Evolutionary conservation across 768 basidiomycete genomes (phyloP).

Genomic region (Russula brevipes): DNA sequence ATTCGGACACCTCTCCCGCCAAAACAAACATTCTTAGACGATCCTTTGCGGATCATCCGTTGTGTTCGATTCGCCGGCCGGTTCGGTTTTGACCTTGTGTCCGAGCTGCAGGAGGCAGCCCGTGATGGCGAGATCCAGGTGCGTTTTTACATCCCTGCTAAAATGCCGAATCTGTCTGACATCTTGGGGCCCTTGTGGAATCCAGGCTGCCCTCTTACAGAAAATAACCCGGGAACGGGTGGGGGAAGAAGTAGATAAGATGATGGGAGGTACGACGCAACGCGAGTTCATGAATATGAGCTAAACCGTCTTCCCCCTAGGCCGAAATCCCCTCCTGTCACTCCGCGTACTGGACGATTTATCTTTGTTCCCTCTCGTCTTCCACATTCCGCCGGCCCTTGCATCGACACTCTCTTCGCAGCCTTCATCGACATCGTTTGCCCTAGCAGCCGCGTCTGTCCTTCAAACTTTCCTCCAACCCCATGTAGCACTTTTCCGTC

Average conservation of each 20-base stretch:
- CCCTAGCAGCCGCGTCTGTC: constrained; percentile 54
- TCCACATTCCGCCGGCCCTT: constrained; percentile 49
- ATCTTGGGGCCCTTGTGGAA: background rate
- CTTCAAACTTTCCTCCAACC: constrained; percentile 46
- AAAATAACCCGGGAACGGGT: constrained; percentile 91
- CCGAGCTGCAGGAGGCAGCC: constrained; percentile 59
- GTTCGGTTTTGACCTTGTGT: constrained; percentile 75
- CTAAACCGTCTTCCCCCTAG: constrained; percentile 42
- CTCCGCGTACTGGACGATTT: constrained; percentile 72
- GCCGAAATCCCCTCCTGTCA: constrained; percentile 65
- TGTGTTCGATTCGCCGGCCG: constrained; percentile 89
- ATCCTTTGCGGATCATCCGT: constrained; percentile 88
- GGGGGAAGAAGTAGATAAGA: constrained; percentile 90
- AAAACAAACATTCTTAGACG: constrained; percentile 83
- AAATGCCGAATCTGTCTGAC: background rate
- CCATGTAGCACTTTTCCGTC: constrained; percentile 25
- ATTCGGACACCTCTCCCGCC: constrained; percentile 90
- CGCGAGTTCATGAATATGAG: constrained; percentile 1
- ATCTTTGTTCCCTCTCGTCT: constrained; percentile 62
- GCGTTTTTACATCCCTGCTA: constrained; percentile 4
- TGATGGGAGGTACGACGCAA: constrained; percentile 65
- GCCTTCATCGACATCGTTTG: constrained; percentile 37
- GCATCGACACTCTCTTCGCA: constrained; percentile 42
- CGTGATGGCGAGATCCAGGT: constrained; percentile 63
- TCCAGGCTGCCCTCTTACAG: constrained; percentile 55